Evolutionary conservation across 2,329 filamentous ascomycete genomes (phyloP), one percentile per base, ranked within the genome.

Genomic region (Nigrospora oryzae): DNA sequence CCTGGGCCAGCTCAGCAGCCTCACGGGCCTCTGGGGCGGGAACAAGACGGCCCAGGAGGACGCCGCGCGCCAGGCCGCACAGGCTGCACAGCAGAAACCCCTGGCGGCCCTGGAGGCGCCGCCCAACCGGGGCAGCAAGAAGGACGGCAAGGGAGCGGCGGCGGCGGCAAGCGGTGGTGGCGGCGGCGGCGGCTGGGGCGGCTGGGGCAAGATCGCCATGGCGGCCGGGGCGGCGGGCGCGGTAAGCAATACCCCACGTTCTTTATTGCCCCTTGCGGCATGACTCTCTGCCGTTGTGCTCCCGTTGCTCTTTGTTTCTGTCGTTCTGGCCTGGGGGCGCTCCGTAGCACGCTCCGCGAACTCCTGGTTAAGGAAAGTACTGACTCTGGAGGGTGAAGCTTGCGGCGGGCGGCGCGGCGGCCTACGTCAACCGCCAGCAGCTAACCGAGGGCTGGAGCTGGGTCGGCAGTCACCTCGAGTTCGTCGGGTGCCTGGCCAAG

Each of bases 391-490:
- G 23, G 23, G 23, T 2, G 10, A 28, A 28, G 23, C 83, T 91
- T 0, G 86, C 84, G 1, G 90, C 86, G 0, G 88, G 87, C 8
- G 85, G 86, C 1, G 87, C 87, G 1, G 89, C 89, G 8, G 86
- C 91, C 11, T 97, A 95, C 69, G 73, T 86, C 56, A 89, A 93
- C 56, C 80, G 88, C 44, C 86, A 94, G 31, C 82, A 88, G 51
- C 79, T 97, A 49, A 79, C 76, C 3, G 75, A 84, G 48, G 86
- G 90, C 8, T 83, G 83, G 69, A 72, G 72, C 11, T 97, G 90
- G 89, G 87, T 87, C 13, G 81, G 84, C 14, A 93, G 87, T 33
- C 93, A 98, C 64, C 79, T 98, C 23, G 87, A 93, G 63, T 98
- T 97, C 57, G 87, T 97, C 1, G 89, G 89, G 2, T 94, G 89